Conservation (phyloP, 2,329 filamentous ascomycete genomes). For the Aspergillus hiratsukae region DNA sequence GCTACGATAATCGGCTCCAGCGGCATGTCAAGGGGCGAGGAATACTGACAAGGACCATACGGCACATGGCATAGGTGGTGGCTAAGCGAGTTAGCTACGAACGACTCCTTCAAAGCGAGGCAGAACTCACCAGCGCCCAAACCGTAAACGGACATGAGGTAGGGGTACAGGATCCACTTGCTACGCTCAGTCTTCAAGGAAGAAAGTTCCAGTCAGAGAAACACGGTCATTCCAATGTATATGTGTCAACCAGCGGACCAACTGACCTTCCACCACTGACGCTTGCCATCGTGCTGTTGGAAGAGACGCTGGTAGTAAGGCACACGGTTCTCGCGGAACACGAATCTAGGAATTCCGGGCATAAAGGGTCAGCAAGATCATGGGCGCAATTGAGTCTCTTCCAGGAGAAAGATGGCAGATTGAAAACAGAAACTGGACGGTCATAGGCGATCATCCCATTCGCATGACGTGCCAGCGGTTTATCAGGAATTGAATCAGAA, state of each 20-base stretch:
- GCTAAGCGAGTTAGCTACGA: slow-evolving; percentile 20
- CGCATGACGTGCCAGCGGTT: not conserved
- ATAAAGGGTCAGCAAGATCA: slow-evolving; percentile 15
- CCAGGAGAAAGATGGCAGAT: slow-evolving; percentile 14
- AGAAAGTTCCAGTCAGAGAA: not conserved
- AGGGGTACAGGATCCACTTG: slow-evolving; percentile 57
- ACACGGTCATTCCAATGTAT: slow-evolving; percentile 2
- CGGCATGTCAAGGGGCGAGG: not conserved
- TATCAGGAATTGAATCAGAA: slow-evolving; percentile 15
- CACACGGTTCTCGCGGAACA: slow-evolving; percentile 65
- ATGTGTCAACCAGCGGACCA: slow-evolving; percentile 3
- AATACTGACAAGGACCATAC: slow-evolving; percentile 40
- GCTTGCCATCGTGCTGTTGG: slow-evolving; percentile 62
- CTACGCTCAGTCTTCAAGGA: slow-evolving; percentile 49
- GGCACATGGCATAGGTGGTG: slow-evolving; percentile 41
- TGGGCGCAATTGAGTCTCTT: not conserved
- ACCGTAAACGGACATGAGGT: slow-evolving; percentile 51
- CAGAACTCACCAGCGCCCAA: slow-evolving; percentile 44
- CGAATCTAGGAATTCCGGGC: slow-evolving; percentile 34
- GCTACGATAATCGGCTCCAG: not conserved
- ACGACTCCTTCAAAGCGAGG: slow-evolving; percentile 1
- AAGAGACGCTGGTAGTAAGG: slow-evolving; percentile 64
- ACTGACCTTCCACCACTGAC: slow-evolving; percentile 66
- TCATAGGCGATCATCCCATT: not conserved
- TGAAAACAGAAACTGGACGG: not conserved